A percentile compares a stretch with the other conserved stretches of the same genome.
Conservation (phyloP, 2,329 filamentous ascomycete genomes). For the Apiospora sp. region DNA sequence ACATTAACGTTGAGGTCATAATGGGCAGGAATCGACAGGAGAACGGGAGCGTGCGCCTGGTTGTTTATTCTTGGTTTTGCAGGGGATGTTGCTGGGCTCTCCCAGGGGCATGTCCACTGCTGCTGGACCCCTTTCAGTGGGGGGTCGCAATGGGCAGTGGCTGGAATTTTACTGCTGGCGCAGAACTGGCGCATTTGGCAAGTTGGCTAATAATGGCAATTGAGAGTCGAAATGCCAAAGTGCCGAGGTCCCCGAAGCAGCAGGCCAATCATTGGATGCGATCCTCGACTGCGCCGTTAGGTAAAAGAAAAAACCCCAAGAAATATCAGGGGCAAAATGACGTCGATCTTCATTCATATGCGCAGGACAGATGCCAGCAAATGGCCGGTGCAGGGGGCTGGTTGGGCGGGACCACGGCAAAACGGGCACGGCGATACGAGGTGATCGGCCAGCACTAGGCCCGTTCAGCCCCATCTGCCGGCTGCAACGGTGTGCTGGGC, state of each 20-base stretch:
- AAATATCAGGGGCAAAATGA: not conserved
- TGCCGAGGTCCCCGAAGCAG: not conserved
- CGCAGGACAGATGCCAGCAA: not conserved
- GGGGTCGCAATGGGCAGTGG: not conserved
- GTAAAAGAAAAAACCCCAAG: not conserved
- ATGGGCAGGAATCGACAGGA: slow-evolving; percentile 5
- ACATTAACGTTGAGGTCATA: not conserved
- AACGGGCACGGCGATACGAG: not conserved
- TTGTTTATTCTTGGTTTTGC: not conserved
- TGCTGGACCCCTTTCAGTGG: not conserved
- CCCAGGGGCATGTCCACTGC: not conserved
- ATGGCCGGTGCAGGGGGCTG: not conserved
- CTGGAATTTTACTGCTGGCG: not conserved
- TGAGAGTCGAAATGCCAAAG: not conserved
- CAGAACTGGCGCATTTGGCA: not conserved
- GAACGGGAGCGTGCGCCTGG: not conserved
- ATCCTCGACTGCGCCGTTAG: not conserved
- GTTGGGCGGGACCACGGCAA: not conserved
- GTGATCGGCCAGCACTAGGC: slow-evolving; percentile 6
- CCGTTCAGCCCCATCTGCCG: not conserved
- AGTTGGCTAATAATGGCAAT: not conserved
- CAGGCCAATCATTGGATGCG: not conserved
- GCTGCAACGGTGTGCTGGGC: not conserved
- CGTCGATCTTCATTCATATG: not conserved
- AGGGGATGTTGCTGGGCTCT: not conserved